A percentile compares a stretch with the other conserved stretches of the same genome.
Conservation (phyloP, 1,139 yeast species). For the Taphrina deformans region DNA sequence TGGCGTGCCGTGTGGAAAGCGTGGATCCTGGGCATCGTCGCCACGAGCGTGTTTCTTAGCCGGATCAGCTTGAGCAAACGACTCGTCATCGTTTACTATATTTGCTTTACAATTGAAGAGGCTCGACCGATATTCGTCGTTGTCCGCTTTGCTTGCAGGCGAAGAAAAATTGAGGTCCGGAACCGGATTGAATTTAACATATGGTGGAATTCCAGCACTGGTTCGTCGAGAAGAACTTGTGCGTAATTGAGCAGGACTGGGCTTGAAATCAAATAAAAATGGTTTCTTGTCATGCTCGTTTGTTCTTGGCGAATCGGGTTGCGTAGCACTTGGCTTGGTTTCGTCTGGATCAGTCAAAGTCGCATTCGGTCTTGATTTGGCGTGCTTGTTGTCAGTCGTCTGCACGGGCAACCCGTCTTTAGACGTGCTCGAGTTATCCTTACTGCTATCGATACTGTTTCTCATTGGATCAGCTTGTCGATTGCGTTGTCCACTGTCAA, state of each 20-base stretch:
- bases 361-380: too few relatives aligned
- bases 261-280: not conserved
- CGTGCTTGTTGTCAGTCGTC: too few relatives aligned
- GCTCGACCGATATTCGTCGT: not conserved
- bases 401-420: too few relatives aligned
- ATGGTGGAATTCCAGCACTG: conserved; percentile 2
- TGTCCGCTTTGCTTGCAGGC: not conserved
- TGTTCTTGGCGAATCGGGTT: not conserved
- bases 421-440: not conserved
- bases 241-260: not conserved
- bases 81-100: not conserved
- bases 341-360: not conserved
- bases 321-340: not conserved
- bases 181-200: conserved; percentile 3
- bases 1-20: not conserved
- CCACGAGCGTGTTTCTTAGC: not conserved
- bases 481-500: not conserved
- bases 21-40: not conserved
- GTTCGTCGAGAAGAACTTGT: not conserved
- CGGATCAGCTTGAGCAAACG: not conserved
- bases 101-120: not conserved
- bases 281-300: not conserved
- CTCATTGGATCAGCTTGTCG: not conserved
- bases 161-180: conserved; percentile 20
- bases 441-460: not conserved